Evolutionary conservation across 176 grass and related monocot species (phyloP), one percentile per base, ranked within the genome.

Genomic region (Triticum urartu): DNA sequence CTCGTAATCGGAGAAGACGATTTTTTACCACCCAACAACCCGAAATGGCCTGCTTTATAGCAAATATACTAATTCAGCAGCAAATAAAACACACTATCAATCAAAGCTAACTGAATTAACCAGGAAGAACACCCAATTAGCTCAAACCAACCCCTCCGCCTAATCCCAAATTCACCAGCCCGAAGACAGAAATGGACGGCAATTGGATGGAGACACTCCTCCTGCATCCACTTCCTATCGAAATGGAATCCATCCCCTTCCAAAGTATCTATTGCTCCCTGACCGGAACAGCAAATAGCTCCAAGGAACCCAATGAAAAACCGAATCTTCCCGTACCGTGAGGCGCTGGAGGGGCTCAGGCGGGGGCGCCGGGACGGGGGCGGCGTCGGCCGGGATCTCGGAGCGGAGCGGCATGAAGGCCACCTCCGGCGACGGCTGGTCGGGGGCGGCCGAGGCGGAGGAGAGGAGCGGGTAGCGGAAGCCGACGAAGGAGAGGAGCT

Each of bases 401-500:
- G 92, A 89, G 63, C 68, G 87, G 21, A 94, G 93, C 30, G 89
- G 91, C 82, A 88, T 88, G 85, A 98, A 98, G 68, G 93, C 91
- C 48, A 93, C 89, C 73, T 89, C 76, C 77, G 92, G 90, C 64
- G 79, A 81, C 30, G 79, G 63, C 58, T 75, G 72, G 14, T 89
- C 83, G 74, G 90, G 72, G n/a, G 30, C 34, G 45, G 89, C 79
- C 79, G 92, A 36, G 24, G 87, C 84, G 77, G 91, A 77, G 72
- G 91, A 77, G 61, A 98, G 93, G 54, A 93, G 91, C 0, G 92
- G 89, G 83, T 94, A 87, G 36, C 94, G 97, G 82, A 99, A 88
- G 62, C 97, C 94, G 73, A 97, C 83, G 85, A 92, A 99, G 80
- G 97, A 93, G 8, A 99, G 90, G 79, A 97, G 89, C 89, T 99